Percentiles rank a stretch among this genome's conserved stretches.
phyloP scores from a whole-genome alignment of 2,329 filamentous ascomycete genomes.

The Penicillium oxalicum region DNA sequence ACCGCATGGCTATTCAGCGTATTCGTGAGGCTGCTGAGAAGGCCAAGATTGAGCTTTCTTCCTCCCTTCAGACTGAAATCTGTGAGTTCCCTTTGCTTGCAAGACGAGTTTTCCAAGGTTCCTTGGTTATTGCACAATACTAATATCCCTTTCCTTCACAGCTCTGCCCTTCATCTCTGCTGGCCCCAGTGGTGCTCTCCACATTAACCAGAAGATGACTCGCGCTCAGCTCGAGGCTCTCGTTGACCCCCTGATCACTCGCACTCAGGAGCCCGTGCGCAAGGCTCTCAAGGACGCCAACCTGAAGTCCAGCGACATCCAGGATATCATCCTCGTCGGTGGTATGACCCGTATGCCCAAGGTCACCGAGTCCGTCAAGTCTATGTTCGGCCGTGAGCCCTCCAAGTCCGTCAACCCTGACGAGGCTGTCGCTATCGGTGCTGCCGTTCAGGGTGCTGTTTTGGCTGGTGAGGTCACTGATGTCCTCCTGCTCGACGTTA shows the following conservation, averaged over 20 bases:
- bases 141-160: background rate
- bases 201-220: constrained; percentile 94
- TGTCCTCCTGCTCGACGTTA: constrained; percentile 89
- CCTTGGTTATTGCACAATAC: too few species aligned
- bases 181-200: constrained; percentile 90
- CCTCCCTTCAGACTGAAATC: constrained; percentile 91
- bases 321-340: constrained; percentile 96
- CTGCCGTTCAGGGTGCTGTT: constrained; percentile 93
- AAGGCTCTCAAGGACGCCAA: constrained; percentile 96
- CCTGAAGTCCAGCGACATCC: constrained; percentile 85
- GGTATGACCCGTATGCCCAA: constrained; percentile 99
- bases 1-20: constrained; percentile 98
- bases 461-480: constrained; percentile 96
- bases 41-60: constrained; percentile 98
- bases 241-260: constrained; percentile 79
- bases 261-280: constrained; percentile 85
- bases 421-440: constrained; percentile 95
- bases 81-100: constrained; percentile 31
- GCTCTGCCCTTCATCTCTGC: constrained; percentile 91
- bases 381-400: constrained; percentile 90
- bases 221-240: constrained; percentile 89
- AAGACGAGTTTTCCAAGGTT: background rate
- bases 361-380: constrained; percentile 92
- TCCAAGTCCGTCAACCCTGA: constrained; percentile 98
- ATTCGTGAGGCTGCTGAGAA: constrained; percentile 98